Evolutionary conservation across 176 grass and related monocot species (phyloP).

Genomic region (Carex cristatella): DNA sequence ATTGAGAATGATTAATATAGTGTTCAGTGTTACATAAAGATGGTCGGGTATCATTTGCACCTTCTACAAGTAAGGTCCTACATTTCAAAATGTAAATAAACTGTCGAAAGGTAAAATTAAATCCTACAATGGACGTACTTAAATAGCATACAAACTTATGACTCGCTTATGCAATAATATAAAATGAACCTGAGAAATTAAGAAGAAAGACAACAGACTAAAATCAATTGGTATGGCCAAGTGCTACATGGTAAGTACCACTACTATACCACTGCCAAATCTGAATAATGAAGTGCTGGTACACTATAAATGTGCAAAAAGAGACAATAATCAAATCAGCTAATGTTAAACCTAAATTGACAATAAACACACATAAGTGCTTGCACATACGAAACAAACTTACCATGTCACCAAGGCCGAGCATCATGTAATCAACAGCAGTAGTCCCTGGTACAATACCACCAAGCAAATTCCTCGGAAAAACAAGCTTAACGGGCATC

Average conservation of each 20-base stretch:
- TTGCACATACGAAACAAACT: not conserved
- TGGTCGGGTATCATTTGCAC: not conserved
- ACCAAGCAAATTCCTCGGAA: constrained; percentile 90
- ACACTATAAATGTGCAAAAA: not conserved
- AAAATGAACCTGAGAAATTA: not conserved
- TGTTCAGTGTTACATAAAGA: not conserved
- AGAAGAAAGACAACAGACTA: not conserved
- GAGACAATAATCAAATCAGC: not conserved
- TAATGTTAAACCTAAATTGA: not conserved
- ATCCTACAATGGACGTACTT: not conserved
- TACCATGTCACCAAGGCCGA: constrained; percentile 99
- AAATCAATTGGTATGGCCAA: not conserved
- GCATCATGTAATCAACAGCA: constrained; percentile 90
- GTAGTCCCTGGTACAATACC: constrained; percentile 61
- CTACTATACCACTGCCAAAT: not conserved
- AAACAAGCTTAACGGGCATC: constrained; percentile 92
- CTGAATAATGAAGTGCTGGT: not conserved
- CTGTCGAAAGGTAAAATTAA: not conserved
- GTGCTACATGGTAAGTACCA: not conserved
- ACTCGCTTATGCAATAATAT: not conserved
- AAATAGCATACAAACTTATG: not conserved
- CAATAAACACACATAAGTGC: not conserved
- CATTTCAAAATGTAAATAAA: not conserved
- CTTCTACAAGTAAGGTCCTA: too few relatives aligned
- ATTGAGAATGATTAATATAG: not conserved